Evolutionary conservation across 2,329 filamentous ascomycete species (phyloP).

Genomic region (Pestalotiopsis sp.): DNA sequence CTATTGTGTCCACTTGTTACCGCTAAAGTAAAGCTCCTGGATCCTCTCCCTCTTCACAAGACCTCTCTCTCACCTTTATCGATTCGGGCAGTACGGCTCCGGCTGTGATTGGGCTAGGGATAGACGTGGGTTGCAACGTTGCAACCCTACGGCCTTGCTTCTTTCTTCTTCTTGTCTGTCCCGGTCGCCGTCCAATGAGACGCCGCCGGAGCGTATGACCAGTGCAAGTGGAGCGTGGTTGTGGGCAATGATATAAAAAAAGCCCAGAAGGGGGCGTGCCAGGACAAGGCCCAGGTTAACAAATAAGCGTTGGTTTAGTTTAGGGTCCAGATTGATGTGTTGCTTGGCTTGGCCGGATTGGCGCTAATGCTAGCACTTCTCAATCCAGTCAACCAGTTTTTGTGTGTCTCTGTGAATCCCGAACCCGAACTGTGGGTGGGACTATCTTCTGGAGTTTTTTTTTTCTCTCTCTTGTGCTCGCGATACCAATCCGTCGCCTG

Average conservation of each 20-base stretch:
- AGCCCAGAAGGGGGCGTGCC: not conserved
- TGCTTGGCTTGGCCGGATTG: not conserved
- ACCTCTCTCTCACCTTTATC: not conserved
- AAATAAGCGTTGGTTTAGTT: not conserved
- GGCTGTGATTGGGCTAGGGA: not conserved
- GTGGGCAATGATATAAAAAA: slow-evolving; percentile 10
- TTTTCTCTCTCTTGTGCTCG: too few species aligned
- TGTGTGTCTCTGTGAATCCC: too few species aligned
- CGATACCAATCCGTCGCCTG: too few species aligned
- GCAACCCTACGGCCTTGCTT: slow-evolving; percentile 1
- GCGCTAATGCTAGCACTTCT: not conserved
- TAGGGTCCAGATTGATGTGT: not conserved
- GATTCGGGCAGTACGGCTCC: not conserved
- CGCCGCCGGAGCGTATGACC: not conserved
- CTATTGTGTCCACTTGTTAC: too few species aligned
- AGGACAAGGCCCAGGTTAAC: not conserved
- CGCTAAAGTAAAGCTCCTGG: too few species aligned
- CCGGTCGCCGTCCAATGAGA: slow-evolving; percentile 4
- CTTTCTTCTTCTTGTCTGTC: not conserved
- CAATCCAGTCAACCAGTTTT: not conserved
- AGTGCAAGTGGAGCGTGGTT: slow-evolving; percentile 4
- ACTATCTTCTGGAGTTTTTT: too few species aligned
- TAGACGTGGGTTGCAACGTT: slow-evolving; percentile 11
- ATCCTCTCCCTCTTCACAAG: too few species aligned
- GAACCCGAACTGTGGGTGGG: not conserved